Evolutionary conservation across 1,284 basidiomycete genomes (phyloP).

Genomic region (Rhodotorula mucilaginosa): DNA sequence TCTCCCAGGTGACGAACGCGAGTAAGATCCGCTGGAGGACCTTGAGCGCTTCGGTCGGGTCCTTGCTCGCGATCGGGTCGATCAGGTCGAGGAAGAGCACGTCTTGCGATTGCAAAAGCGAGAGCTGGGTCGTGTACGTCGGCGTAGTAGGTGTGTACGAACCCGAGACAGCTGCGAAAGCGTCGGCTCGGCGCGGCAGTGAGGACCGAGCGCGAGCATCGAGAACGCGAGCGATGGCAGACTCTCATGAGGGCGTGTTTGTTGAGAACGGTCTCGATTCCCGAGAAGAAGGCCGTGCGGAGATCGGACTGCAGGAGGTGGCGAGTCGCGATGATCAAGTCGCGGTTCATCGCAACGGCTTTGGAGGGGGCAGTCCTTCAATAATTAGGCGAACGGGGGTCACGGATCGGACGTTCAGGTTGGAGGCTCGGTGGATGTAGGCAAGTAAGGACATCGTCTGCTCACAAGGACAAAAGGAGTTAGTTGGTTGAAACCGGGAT

Average conservation of each 20-base stretch:
- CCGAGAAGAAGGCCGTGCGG: constrained; percentile 73
- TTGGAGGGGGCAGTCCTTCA: constrained; percentile 85
- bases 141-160: constrained; percentile 77
- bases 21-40: constrained; percentile 75
- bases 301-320: constrained; percentile 83
- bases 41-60: constrained; percentile 60
- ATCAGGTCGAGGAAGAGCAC: constrained; percentile 84
- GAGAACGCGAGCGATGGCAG: constrained; percentile 81
- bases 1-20: constrained; percentile 78
- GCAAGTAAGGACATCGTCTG: constrained; percentile 91
- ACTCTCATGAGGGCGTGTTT: constrained; percentile 89
- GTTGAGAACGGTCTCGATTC: constrained; percentile 86
- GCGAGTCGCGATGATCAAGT: constrained; percentile 87
- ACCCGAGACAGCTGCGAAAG: constrained; percentile 75
- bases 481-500: not conserved
- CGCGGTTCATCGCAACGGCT: constrained; percentile 62
- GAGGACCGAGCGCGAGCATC: constrained; percentile 87
- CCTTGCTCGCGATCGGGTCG: constrained; percentile 75
- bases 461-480: not conserved
- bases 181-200: constrained; percentile 79
- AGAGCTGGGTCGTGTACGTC: constrained; percentile 87
- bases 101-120: constrained; percentile 78
- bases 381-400: constrained; percentile 74
- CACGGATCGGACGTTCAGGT: constrained; percentile 74
- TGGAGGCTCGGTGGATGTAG: constrained; percentile 75